These are phyloP conservation scores for Hippophae tibetana DNA, from an alignment of 306 rosid genomes.

Conservation along the genomic window DNA sequence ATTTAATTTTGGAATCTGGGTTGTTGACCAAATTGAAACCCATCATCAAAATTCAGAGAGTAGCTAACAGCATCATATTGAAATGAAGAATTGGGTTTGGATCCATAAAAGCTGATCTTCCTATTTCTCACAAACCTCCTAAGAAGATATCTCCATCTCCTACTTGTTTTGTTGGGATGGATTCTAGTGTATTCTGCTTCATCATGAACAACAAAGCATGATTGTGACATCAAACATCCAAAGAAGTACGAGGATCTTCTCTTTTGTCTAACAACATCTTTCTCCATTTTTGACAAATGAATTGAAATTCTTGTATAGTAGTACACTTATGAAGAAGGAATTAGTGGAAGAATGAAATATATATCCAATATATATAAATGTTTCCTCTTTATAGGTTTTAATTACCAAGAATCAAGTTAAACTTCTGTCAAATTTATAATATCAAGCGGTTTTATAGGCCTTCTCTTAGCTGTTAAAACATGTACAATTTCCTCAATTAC, in stretches of 20 bases:
- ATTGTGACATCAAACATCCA: background rate
- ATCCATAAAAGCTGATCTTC: background rate
- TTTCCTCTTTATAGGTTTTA: too few relatives aligned
- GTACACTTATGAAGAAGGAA: too few relatives aligned
- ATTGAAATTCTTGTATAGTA: too few relatives aligned
- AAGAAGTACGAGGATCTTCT: background rate
- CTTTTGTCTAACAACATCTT: background rate
- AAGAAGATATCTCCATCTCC: background rate
- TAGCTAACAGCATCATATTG: constrained; percentile 1
- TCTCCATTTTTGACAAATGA: background rate
- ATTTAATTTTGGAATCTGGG: background rate
- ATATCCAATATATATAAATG: too few relatives aligned
- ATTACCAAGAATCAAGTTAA: too few relatives aligned
- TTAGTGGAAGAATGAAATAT: too few relatives aligned
- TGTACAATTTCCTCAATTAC: too few relatives aligned
- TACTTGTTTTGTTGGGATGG: background rate
- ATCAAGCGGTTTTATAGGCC: too few relatives aligned
- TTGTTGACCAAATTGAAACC: background rate
- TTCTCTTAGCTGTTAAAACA: too few relatives aligned
- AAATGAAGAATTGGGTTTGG: background rate
- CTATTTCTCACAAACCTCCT: background rate
- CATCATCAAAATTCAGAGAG: background rate
- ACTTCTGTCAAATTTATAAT: too few relatives aligned
- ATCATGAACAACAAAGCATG: background rate
- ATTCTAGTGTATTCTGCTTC: background rate